Conservation (phyloP, 208 protist genomes). For the Leishmania amazonensis region DNA sequence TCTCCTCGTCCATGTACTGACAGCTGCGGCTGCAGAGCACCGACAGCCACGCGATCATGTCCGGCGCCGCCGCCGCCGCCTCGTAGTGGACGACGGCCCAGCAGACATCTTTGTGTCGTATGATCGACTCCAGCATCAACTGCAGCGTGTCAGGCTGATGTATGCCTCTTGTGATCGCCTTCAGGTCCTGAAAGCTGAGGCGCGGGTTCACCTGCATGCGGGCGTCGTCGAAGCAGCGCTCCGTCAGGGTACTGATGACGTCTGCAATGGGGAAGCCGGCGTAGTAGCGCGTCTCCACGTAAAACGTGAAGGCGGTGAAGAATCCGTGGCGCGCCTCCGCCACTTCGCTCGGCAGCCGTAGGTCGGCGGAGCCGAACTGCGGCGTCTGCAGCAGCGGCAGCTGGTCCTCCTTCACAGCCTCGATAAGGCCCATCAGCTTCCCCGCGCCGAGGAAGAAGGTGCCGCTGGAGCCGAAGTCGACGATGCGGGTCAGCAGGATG, state of each 20-base stretch:
- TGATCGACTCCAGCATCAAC: conserved; percentile 50
- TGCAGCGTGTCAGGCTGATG: conserved; percentile 67
- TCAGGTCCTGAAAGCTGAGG: conserved; percentile 51
- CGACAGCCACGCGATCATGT: conserved; percentile 53
- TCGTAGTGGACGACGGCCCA: conserved; percentile 34
- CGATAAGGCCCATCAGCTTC: conserved; percentile 57
- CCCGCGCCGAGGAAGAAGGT: conserved; percentile 64
- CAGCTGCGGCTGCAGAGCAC: conserved; percentile 46
- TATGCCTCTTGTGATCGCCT: conserved; percentile 67
- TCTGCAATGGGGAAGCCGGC: conserved; percentile 61
- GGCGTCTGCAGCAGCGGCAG: conserved; percentile 42
- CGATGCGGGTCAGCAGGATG: conserved; percentile 57
- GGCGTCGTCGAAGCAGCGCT: conserved; percentile 39
- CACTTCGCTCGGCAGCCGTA: conserved; percentile 21
- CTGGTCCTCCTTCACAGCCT: conserved; percentile 56
- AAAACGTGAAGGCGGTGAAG: conserved; percentile 60
- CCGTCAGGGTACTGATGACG: conserved; percentile 41
- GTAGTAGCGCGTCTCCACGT: conserved; percentile 79
- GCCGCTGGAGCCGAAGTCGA: conserved; percentile 52
- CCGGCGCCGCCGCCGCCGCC: conserved; percentile 23
- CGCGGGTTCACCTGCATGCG: conserved; percentile 35
- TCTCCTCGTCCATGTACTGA: conserved; percentile 51
- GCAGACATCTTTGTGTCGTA: conserved; percentile 36
- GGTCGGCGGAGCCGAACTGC: background rate
- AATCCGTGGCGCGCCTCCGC: conserved; percentile 50